Evolutionary conservation across 2,329 filamentous ascomycete genomes (phyloP).

Genomic region (Byssothecium circinans): DNA sequence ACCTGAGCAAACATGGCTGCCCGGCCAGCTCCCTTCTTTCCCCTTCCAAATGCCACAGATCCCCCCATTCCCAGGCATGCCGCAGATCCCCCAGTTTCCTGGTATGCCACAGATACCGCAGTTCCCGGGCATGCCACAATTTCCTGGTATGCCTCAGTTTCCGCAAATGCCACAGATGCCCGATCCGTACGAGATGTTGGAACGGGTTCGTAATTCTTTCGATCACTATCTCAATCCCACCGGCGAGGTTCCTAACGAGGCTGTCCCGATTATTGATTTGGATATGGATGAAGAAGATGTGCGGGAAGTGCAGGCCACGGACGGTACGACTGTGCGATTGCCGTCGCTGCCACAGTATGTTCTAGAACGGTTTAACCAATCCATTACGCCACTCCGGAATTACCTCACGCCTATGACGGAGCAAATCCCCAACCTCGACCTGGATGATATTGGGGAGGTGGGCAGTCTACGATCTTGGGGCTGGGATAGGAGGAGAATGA

Average conservation of each 20-base stretch:
- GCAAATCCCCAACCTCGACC: constrained; percentile 34
- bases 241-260: constrained; percentile 35
- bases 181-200: constrained; percentile 40
- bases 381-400: constrained; percentile 50
- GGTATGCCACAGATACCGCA: constrained; percentile 38
- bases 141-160: constrained; percentile 36
- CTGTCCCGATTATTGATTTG: constrained; percentile 41
- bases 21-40: constrained; percentile 39
- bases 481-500: constrained; percentile 25
- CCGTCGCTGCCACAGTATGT: constrained; percentile 51
- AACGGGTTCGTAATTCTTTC: constrained; percentile 43
- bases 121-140: constrained; percentile 33
- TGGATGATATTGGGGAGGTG: constrained; percentile 25
- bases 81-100: constrained; percentile 30
- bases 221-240: constrained; percentile 49
- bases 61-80: constrained; percentile 31
- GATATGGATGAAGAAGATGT: constrained; percentile 39
- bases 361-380: constrained; percentile 49
- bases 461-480: constrained; percentile 33
- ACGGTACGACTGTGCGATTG: constrained; percentile 38
- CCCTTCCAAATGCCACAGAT: constrained; percentile 40
- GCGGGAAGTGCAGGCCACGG: constrained; percentile 28
- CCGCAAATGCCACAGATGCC: constrained; percentile 37
- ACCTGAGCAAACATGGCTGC: constrained; percentile 42
- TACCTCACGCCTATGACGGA: constrained; percentile 44